Percentiles rank a stretch among this genome's conserved stretches.
Conservation (phyloP, 2,329 filamentous ascomycete genomes). For the Penicillium sp. region DNA sequence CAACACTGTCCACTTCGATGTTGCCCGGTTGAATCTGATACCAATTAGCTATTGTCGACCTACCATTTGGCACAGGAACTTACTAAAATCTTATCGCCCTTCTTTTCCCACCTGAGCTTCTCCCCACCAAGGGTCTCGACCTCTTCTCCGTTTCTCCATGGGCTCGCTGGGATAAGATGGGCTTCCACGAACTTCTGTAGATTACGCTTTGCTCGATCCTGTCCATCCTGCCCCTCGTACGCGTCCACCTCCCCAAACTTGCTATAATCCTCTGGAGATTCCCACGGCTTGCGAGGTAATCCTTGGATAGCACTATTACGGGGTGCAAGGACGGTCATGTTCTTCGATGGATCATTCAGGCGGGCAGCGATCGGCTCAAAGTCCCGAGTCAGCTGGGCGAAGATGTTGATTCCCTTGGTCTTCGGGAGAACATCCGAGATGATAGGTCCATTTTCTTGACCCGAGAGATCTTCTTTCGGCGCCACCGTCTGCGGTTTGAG, state of each 20-base stretch:
- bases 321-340: constrained; percentile 84
- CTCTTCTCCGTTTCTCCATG: constrained; percentile 70
- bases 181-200: constrained; percentile 78
- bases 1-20: constrained; percentile 72
- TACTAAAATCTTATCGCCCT: constrained; percentile 62
- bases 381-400: constrained; percentile 76
- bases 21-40: constrained; percentile 64
- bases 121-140: constrained; percentile 65
- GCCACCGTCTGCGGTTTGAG: constrained; percentile 22
- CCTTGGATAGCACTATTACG: constrained; percentile 75
- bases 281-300: constrained; percentile 73
- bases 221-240: constrained; percentile 72
- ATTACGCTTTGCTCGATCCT: constrained; percentile 73
- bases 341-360: constrained; percentile 63
- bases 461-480: constrained; percentile 12
- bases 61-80: constrained; percentile 30
- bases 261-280: constrained; percentile 69
- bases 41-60: constrained; percentile 8
- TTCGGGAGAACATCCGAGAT: constrained; percentile 82
- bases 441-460: constrained; percentile 53
- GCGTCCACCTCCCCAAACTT: constrained; percentile 61
- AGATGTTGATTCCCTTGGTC: constrained; percentile 76
- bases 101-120: constrained; percentile 79
- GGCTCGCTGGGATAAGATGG: constrained; percentile 72
- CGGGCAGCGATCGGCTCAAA: constrained; percentile 66